Evolutionary conservation across 495 filamentous ascomycete genomes (phyloP).

Genomic region (Neurospora cerealis): DNA sequence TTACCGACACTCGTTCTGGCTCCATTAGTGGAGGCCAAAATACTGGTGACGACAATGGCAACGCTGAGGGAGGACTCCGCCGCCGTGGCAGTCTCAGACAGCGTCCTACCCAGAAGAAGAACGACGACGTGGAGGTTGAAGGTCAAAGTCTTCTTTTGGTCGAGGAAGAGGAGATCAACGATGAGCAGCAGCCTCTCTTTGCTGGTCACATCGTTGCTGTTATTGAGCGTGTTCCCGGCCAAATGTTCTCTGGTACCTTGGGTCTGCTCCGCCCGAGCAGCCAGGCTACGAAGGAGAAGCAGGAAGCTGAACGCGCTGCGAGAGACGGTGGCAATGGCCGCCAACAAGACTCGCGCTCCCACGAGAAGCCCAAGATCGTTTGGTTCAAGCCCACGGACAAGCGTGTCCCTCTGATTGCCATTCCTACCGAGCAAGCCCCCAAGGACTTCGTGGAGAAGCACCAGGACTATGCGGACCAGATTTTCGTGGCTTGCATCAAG

Average conservation of each 20-base stretch:
- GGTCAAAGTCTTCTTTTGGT: slow-evolving; percentile 93
- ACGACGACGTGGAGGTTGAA: slow-evolving; percentile 97
- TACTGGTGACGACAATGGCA: slow-evolving; percentile 55
- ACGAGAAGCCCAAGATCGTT: slow-evolving; percentile 98
- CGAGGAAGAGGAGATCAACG: slow-evolving; percentile 97
- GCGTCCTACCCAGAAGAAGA: slow-evolving; percentile 98
- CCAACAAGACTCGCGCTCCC: slow-evolving; percentile 64
- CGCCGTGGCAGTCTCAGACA: slow-evolving; percentile 90
- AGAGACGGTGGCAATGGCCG: slow-evolving; percentile 73
- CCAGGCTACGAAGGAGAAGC: slow-evolving; percentile 99
- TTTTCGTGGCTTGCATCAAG: slow-evolving; percentile 98
- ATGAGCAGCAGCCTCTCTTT: slow-evolving; percentile 94
- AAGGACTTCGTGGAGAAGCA: slow-evolving; percentile 98
- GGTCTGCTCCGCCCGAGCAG: slow-evolving; percentile 91
- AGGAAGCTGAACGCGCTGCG: slow-evolving; percentile 89
- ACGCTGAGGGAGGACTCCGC: slow-evolving; percentile 72
- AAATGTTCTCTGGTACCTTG: slow-evolving; percentile 98
- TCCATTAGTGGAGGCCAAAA: slow-evolving; percentile 58
- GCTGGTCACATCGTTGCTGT: slow-evolving; percentile 96
- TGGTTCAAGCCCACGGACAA: slow-evolving; percentile 99
- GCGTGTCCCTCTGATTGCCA: slow-evolving; percentile 93
- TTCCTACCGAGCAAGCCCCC: slow-evolving; percentile 94
- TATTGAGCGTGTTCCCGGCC: slow-evolving; percentile 89
- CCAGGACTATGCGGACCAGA: slow-evolving; percentile 91
- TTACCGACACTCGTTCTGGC: slow-evolving; percentile 76